A percentile compares a stretch with the other conserved stretches of the same genome.
Evolutionary conservation across 257 asterid genomes (phyloP).

Genomic region (Penstemon newberryi): DNA sequence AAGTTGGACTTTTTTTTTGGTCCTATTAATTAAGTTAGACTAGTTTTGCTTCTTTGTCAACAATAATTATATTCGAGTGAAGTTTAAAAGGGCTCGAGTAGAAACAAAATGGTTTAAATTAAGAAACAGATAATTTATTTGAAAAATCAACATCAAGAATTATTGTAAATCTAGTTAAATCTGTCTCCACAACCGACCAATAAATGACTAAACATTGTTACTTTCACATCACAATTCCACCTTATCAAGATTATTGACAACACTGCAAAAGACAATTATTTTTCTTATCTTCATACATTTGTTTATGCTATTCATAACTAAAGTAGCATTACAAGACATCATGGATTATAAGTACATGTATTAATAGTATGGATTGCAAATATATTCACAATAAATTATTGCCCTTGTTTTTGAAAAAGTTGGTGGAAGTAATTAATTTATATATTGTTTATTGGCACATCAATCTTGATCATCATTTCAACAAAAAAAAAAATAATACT

Average conservation of each 20-base stretch:
- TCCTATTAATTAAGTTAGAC: not conserved
- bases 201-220: not conserved
- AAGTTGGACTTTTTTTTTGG: not conserved
- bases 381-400: not conserved
- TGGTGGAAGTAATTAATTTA: not conserved
- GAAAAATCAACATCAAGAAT: conserved; percentile 16
- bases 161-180: not conserved
- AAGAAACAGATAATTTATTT: not conserved
- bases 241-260: conserved; percentile 8
- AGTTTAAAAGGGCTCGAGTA: not conserved
- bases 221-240: conserved; percentile 9
- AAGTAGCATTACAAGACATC: not conserved
- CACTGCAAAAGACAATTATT: conserved; percentile 7
- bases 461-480: conserved; percentile 13
- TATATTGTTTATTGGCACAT: not conserved
- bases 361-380: no score
- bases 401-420: not conserved
- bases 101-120: conserved; percentile 1
- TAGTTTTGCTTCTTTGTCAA: not conserved
- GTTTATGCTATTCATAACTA: not conserved
- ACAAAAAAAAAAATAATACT: no score
- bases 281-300: not conserved
- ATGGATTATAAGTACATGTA: no score
- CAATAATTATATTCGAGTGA: not conserved
- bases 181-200: not conserved